Percentiles rank a stretch among this genome's conserved stretches.
Evolutionary conservation across 371 early-diverging fungal species (phyloP).

Genomic region (Rhizopus delemar): DNA sequence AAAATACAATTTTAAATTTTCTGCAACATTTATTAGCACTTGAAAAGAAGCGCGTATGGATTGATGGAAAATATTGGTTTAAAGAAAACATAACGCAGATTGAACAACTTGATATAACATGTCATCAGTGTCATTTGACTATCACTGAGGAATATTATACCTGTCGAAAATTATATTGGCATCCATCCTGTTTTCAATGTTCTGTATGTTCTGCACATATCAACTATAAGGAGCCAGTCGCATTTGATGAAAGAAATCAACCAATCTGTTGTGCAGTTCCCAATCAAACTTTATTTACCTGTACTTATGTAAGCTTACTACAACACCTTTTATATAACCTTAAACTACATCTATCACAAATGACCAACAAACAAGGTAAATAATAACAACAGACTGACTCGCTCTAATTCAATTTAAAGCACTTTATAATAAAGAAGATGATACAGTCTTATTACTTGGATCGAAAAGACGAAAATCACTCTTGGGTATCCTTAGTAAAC

Average conservation of each 20-base stretch:
- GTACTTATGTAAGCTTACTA: conserved; percentile 2
- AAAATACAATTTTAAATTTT: conserved; percentile 55
- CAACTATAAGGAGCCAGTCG: not conserved
- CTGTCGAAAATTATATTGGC: conserved; percentile 54
- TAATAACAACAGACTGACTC: too few species aligned
- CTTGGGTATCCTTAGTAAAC: conserved; percentile 3
- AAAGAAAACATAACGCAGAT: conserved; percentile 29
- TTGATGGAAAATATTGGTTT: conserved; percentile 45
- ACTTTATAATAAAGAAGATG: not conserved
- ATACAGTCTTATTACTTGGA: not conserved
- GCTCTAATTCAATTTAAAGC: not conserved
- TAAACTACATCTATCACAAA: not conserved
- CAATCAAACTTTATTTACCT: not conserved
- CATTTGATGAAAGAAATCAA: not conserved
- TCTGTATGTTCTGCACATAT: conserved; percentile 42
- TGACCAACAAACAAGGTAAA: not conserved
- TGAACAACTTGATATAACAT: not conserved
- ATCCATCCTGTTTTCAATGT: conserved; percentile 77
- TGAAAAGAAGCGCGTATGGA: conserved; percentile 56
- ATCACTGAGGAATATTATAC: conserved; percentile 2
- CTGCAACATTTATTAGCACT: conserved; percentile 58
- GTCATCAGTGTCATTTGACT: conserved; percentile 8
- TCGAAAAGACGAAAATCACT: conserved; percentile 14
- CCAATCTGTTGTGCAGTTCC: not conserved
- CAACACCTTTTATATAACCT: conserved; percentile 1